These are phyloP conservation scores for Gymnopilus junonius DNA, from an alignment of 768 basidiomycete genomes.

Conservation along the genomic window DNA sequence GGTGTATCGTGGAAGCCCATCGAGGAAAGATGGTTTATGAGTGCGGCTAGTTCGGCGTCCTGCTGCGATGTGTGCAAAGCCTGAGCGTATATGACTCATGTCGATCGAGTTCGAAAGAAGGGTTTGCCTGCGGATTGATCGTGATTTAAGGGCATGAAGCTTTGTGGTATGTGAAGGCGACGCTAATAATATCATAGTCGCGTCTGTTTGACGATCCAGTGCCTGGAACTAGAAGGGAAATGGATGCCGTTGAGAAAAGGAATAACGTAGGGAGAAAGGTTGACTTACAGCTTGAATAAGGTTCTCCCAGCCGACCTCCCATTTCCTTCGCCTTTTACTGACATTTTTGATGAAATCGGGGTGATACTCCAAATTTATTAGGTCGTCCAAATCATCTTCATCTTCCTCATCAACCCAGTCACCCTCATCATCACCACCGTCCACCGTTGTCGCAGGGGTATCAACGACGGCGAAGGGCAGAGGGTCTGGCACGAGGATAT, in stretches of 20 bases:
- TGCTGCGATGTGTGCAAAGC: slow-evolving; percentile 63
- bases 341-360: slow-evolving; percentile 68
- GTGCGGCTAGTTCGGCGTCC: slow-evolving; percentile 54
- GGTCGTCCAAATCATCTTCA: slow-evolving; percentile 69
- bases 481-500: slow-evolving; percentile 12
- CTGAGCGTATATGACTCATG: slow-evolving; percentile 54
- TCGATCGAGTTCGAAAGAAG: slow-evolving; percentile 48
- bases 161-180: slow-evolving; percentile 76
- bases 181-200: slow-evolving; percentile 75
- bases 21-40: slow-evolving; percentile 46
- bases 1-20: slow-evolving; percentile 51
- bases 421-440: slow-evolving; percentile 47
- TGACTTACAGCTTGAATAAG: slow-evolving; percentile 69
- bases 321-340: slow-evolving; percentile 70
- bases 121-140: slow-evolving; percentile 66
- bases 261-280: not conserved
- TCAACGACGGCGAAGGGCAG: slow-evolving; percentile 20
- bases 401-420: slow-evolving; percentile 81
- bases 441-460: slow-evolving; percentile 9
- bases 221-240: slow-evolving; percentile 63
- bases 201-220: slow-evolving; percentile 80
- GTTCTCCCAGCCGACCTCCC: slow-evolving; percentile 79
- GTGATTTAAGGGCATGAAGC: slow-evolving; percentile 65
- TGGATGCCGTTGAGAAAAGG: not conserved
- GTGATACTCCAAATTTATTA: slow-evolving; percentile 79